Percentiles rank a stretch among this genome's conserved stretches.
These are phyloP conservation scores for Botrytis tulipae DNA, from an alignment of 2,329 filamentous ascomycete species.

Conservation along the genomic window DNA sequence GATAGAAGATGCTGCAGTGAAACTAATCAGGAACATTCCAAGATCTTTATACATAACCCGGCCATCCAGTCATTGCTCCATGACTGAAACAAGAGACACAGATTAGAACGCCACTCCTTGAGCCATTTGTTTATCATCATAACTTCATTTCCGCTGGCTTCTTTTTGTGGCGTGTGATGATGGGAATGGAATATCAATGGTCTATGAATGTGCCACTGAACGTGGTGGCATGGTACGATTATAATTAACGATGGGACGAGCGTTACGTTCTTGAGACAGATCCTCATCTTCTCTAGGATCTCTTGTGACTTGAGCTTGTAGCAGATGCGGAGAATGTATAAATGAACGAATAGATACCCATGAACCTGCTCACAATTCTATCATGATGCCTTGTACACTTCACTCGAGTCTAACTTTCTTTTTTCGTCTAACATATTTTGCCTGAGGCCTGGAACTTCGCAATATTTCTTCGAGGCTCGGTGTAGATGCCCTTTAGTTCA, in stretches of 20 bases:
- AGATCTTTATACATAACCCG: neutral
- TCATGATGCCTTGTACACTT: neutral
- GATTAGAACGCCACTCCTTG: neutral
- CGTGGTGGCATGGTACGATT: neutral
- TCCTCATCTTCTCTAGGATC: neutral
- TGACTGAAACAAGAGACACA: neutral
- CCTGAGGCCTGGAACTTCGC: neutral
- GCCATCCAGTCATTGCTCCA: neutral
- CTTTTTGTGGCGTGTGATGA: neutral
- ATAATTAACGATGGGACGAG: neutral
- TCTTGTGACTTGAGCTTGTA: neutral
- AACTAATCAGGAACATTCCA: slow-evolving; percentile 4
- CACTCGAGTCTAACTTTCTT: neutral
- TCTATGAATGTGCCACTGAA: neutral
- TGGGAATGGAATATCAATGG: neutral
- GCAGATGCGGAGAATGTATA: neutral
- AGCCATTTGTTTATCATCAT: neutral
- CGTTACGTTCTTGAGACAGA: neutral
- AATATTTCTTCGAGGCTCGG: too few species aligned
- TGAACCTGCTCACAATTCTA: neutral
- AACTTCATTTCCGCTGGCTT: neutral
- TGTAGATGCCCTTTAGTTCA: neutral
- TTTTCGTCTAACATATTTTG: neutral
- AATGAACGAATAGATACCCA: neutral
- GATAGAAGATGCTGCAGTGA: slow-evolving; percentile 6